Evolutionary conservation across 768 basidiomycete genomes (phyloP).

Genomic region (Harrya chromipes): DNA sequence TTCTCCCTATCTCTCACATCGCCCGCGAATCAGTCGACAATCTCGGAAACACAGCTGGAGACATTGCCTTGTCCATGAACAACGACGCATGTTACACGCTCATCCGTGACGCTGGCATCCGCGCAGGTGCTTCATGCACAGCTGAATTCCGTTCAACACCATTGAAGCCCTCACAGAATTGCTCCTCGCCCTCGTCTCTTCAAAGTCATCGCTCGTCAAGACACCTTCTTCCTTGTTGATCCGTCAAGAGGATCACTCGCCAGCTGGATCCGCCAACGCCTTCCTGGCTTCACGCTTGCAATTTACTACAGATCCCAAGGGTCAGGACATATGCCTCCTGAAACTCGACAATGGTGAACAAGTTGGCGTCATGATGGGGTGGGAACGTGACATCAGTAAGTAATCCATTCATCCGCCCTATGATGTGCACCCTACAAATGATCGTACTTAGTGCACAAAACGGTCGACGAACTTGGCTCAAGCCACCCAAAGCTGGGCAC

Average conservation of each 20-base stretch:
- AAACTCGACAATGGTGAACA: conserved; percentile 61
- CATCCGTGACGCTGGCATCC: conserved; percentile 90
- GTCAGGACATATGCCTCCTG: conserved; percentile 81
- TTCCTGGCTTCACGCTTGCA: conserved; percentile 71
- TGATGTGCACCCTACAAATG: conserved; percentile 12
- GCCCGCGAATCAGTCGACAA: conserved; percentile 56
- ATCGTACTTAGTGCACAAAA: conserved; percentile 61
- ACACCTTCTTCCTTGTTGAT: conserved; percentile 39
- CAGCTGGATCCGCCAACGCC: conserved; percentile 57
- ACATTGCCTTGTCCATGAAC: conserved; percentile 86
- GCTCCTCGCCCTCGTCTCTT: conserved; percentile 60
- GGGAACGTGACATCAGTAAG: conserved; percentile 82
- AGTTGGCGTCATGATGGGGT: conserved; percentile 99
- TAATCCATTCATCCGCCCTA: conserved; percentile 10
- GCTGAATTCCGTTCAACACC: conserved; percentile 1
- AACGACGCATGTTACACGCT: conserved; percentile 66
- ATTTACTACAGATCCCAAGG: conserved; percentile 65
- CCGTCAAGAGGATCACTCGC: conserved; percentile 49
- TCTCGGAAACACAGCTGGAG: conserved; percentile 79
- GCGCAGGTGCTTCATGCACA: conserved; percentile 59
- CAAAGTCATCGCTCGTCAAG: conserved; percentile 32
- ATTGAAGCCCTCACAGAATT: conserved; percentile 49
- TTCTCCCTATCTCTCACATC: not conserved
- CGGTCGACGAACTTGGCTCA: conserved; percentile 61
- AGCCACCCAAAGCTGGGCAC: conserved; percentile 43